Evolutionary conservation across 345 rosid genomes (phyloP).

Genomic region (thale cress (Arabidopsis thaliana)): DNA sequence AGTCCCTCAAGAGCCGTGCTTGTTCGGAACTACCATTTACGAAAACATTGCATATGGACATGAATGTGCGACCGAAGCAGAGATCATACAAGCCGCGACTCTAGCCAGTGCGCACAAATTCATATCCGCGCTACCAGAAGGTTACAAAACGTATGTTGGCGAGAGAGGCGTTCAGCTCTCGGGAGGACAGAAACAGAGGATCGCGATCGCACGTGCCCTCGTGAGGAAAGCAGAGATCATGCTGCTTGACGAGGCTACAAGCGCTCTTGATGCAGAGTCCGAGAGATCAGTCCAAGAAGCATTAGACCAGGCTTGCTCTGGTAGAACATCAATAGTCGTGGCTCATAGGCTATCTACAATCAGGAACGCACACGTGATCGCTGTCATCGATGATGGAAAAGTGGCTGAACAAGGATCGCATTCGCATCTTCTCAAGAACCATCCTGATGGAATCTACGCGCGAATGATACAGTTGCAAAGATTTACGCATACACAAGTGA

Average conservation of each 20-base stretch:
- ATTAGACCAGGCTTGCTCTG: conserved; percentile 86
- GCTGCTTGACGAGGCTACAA: conserved; percentile 97
- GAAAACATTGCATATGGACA: conserved; percentile 96
- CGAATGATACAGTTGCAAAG: conserved; percentile 97
- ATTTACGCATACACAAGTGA: conserved; percentile 83
- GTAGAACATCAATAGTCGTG: conserved; percentile 88
- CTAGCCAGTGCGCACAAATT: conserved; percentile 90
- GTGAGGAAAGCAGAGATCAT: conserved; percentile 85
- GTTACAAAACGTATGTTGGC: conserved; percentile 84
- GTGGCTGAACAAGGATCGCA: conserved; percentile 97
- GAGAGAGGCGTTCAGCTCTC: conserved; percentile 95
- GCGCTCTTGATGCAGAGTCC: conserved; percentile 91
- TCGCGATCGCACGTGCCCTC: conserved; percentile 82
- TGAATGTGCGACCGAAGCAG: conserved; percentile 83
- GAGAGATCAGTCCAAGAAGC: conserved; percentile 97
- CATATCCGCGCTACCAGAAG: conserved; percentile 77
- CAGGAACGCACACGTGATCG: conserved; percentile 84
- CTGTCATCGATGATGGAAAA: conserved; percentile 91
- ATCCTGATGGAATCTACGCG: conserved; percentile 87
- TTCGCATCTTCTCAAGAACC: conserved; percentile 75
- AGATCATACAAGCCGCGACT: conserved; percentile 92
- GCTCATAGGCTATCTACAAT: conserved; percentile 91
- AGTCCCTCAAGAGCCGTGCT: conserved; percentile 96
- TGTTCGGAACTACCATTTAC: conserved; percentile 76
- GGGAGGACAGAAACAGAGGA: conserved; percentile 96